Evolutionary conservation across 2,329 filamentous ascomycete genomes (phyloP).

Genomic region (Fusarium secorum): DNA sequence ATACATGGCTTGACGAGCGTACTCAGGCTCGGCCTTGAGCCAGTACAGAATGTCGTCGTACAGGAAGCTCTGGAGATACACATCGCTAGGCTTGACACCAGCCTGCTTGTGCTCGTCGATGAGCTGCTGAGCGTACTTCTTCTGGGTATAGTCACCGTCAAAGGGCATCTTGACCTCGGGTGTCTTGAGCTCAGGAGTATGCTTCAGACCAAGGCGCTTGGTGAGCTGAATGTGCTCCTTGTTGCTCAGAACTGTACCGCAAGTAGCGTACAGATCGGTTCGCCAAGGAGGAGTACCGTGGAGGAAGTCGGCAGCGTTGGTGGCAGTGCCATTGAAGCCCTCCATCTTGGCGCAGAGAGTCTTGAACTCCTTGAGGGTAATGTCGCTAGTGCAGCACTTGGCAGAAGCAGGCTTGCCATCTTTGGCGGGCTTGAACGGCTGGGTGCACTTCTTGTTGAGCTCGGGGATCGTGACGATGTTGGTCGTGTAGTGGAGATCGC

Average conservation of each 20-base stretch:
- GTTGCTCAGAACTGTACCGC: constrained; percentile 68
- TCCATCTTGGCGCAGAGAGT: constrained; percentile 77
- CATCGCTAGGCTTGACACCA: constrained; percentile 60
- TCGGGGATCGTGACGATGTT: constrained; percentile 69
- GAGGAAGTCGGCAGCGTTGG: constrained; percentile 65
- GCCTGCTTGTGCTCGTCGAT: constrained; percentile 65
- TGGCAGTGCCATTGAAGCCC: constrained; percentile 64
- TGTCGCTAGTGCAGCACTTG: constrained; percentile 75
- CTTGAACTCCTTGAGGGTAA: constrained; percentile 73
- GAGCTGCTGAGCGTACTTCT: constrained; percentile 70
- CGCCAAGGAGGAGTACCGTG: constrained; percentile 67
- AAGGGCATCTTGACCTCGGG: constrained; percentile 77
- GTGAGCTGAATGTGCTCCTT: constrained; percentile 69
- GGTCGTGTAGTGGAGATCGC: constrained; percentile 73
- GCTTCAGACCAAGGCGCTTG: constrained; percentile 65
- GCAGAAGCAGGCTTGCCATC: constrained; percentile 62
- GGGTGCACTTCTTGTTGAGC: constrained; percentile 69
- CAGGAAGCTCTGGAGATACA: constrained; percentile 73
- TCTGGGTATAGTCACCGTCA: constrained; percentile 67
- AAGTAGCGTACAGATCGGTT: constrained; percentile 71
- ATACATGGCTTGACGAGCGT: constrained; percentile 68
- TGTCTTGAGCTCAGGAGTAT: constrained; percentile 73
- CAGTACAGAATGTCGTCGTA: constrained; percentile 72
- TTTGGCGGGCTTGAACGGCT: constrained; percentile 65
- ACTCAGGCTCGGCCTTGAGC: constrained; percentile 67